These are phyloP conservation scores for Halenospora varia DNA, from an alignment of 495 filamentous ascomycete species.

Conservation along the genomic window DNA sequence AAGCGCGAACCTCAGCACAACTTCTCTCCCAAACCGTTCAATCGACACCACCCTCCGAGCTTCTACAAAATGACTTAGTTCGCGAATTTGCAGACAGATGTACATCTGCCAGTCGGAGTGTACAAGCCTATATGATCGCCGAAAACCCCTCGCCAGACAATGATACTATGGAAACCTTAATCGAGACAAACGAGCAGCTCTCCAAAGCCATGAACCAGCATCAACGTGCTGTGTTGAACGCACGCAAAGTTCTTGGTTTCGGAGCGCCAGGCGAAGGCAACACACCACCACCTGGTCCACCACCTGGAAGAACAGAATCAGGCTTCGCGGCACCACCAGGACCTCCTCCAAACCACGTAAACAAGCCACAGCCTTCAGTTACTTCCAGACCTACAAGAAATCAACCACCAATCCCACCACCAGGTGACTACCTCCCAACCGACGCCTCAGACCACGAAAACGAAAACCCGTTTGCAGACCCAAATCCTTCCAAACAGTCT, in stretches of 20 bases:
- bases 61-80: conserved; percentile 79
- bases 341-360: conserved; percentile 14
- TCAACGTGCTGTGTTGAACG: conserved; percentile 74
- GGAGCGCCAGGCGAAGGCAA: conserved; percentile 4
- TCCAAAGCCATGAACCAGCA: conserved; percentile 73
- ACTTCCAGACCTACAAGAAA: conserved; percentile 11
- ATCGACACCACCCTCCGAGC: conserved; percentile 70
- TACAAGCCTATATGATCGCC: conserved; percentile 79
- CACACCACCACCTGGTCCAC: conserved; percentile 2
- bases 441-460: conserved; percentile 4
- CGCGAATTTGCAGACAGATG: conserved; percentile 91
- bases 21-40: conserved; percentile 86
- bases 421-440: conserved; percentile 22
- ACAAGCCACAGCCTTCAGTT: no score
- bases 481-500: background rate
- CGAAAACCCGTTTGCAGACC: conserved; percentile 24
- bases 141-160: conserved; percentile 80
- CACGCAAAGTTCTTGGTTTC: conserved; percentile 43
- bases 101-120: conserved; percentile 66
- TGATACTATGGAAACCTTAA: conserved; percentile 85
- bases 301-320: conserved; percentile 13
- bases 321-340: conserved; percentile 18
- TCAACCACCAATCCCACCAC: conserved; percentile 23
- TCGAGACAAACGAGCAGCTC: conserved; percentile 91
- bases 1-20: conserved; percentile 84